A percentile compares a stretch with the other conserved stretches of the same genome.
These are phyloP conservation scores for Candida sithepensis DNA, from an alignment of 805 yeast genomes.

Conservation along the genomic window DNA sequence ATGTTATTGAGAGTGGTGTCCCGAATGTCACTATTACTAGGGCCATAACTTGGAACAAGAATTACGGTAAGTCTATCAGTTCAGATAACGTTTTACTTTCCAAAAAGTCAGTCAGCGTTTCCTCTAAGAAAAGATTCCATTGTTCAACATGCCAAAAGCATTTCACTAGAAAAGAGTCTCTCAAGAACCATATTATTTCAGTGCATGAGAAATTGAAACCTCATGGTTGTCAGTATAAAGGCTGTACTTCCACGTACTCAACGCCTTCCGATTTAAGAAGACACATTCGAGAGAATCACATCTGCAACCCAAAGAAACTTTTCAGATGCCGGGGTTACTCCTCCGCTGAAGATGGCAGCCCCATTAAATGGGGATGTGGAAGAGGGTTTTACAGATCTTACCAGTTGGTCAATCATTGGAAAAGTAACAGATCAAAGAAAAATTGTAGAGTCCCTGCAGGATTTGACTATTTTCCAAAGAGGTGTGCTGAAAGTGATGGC, in stretches of 20 bases:
- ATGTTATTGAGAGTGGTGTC: too few relatives aligned
- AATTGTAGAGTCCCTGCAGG: constrained; percentile 16
- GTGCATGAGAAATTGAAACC: constrained; percentile 17
- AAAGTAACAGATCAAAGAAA: constrained; percentile 14
- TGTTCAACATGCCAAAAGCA: constrained; percentile 13
- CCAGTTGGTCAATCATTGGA: constrained; percentile 22
- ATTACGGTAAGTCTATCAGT: not conserved
- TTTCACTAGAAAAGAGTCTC: constrained; percentile 20
- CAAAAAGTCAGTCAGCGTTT: not conserved
- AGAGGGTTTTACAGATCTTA: constrained; percentile 17
- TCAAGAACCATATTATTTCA: constrained; percentile 19
- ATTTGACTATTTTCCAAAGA: constrained; percentile 15
- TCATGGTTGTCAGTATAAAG: constrained; percentile 12
- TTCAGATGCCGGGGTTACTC: constrained; percentile 13
- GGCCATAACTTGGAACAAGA: not conserved
- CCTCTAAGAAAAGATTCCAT: constrained; percentile 6
- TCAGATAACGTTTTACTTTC: not conserved
- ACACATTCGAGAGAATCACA: constrained; percentile 18
- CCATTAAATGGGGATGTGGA: constrained; percentile 17
- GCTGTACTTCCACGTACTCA: constrained; percentile 11
- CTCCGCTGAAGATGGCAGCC: constrained; percentile 1
- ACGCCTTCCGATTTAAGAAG: constrained; percentile 21
- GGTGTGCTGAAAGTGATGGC: constrained; percentile 1
- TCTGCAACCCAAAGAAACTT: constrained; percentile 5
- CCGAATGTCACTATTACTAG: not conserved